Conservation (phyloP, 2,329 filamentous ascomycete species). For the Metarhizium humberi region DNA sequence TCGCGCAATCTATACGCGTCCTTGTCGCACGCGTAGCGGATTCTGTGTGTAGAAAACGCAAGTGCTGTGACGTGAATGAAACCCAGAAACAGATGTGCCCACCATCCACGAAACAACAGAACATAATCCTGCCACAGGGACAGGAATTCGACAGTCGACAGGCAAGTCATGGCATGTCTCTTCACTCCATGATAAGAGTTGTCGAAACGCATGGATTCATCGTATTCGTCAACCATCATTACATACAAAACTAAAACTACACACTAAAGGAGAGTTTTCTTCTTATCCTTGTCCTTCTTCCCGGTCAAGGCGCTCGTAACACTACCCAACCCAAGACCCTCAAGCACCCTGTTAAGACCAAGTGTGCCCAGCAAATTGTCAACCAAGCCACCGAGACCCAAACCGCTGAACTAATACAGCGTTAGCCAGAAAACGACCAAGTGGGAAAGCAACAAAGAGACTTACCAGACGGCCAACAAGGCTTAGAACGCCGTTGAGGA, state of each 20-base stretch:
- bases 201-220: too few species aligned
- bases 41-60: too few species aligned
- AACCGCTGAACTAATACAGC: constrained; percentile 49
- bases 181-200: too few species aligned
- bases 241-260: background rate
- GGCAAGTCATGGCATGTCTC: too few species aligned
- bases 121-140: too few species aligned
- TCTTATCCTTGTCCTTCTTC: constrained; percentile 28
- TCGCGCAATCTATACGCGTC: too few species aligned
- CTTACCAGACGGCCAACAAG: constrained; percentile 66
- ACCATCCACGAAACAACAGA: too few species aligned
- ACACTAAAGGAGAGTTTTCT: background rate
- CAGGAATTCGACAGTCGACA: too few species aligned
- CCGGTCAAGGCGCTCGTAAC: constrained; percentile 34
- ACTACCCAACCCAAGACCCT: constrained; percentile 57
- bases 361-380: constrained; percentile 70
- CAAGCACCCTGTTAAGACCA: constrained; percentile 66
- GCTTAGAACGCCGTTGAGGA: constrained; percentile 74
- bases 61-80: too few species aligned
- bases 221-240: too few species aligned
- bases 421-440: constrained; percentile 10
- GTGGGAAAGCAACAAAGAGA: background rate
- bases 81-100: too few species aligned
- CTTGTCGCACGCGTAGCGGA: too few species aligned
- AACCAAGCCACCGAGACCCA: constrained; percentile 74